These are phyloP conservation scores for Gossypium raimondii DNA, from an alignment of 345 rosid species.

Conservation along the genomic window DNA sequence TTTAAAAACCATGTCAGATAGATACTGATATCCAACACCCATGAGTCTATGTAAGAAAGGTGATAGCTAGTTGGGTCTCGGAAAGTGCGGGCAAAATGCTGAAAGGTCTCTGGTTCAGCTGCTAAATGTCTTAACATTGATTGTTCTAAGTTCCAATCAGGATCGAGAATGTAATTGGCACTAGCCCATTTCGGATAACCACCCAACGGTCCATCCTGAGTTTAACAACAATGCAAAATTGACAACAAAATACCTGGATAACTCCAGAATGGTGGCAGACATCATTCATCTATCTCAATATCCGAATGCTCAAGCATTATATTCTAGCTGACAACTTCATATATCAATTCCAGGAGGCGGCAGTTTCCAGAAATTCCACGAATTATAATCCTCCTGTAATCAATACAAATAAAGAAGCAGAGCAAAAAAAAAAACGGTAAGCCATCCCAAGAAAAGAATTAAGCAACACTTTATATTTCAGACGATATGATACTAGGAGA, in stretches of 20 bases:
- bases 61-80: background rate
- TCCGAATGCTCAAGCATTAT: conserved; percentile 2
- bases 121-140: background rate
- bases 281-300: background rate
- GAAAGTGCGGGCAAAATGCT: background rate
- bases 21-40: background rate
- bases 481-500: background rate
- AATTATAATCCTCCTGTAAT: conserved; percentile 79
- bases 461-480: background rate
- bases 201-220: background rate
- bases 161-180: background rate
- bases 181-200: background rate
- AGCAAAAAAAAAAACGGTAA: conserved; percentile 5
- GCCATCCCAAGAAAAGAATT: background rate
- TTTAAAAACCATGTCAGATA: background rate
- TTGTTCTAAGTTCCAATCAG: background rate
- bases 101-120: background rate
- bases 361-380: conserved; percentile 92
- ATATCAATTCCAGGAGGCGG: conserved; percentile 51
- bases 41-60: background rate
- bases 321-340: conserved; percentile 28
- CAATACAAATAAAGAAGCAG: background rate
- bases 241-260: conserved; percentile 17
- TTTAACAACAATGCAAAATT: background rate
- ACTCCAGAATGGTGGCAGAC: background rate